Evolutionary conservation across 2,329 filamentous ascomycete species (phyloP), one percentile per base, ranked within the genome.

Genomic region (Fusarium luffae): DNA sequence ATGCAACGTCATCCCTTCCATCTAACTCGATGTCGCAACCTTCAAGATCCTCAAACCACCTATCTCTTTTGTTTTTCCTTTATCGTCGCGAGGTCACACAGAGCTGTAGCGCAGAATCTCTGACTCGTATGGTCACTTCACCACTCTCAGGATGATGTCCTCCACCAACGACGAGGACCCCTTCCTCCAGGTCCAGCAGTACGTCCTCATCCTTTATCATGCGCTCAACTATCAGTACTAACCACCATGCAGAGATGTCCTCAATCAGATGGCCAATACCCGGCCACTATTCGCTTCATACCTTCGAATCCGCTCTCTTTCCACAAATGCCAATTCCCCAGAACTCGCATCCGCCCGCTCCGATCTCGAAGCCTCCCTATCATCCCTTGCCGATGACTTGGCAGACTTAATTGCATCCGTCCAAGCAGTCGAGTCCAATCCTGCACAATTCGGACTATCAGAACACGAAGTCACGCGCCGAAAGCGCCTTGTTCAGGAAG

Each of bases 221-320:
- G 49, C 16, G 25, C 40, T 28, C 49, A 13, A 25, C 27, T 30
- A 32, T 43, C 47, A n/a, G 41, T 43, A 23, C 60, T 74, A 55
- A 74, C 57, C 16, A 32, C 12, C 14, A n/a, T 28, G 4, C 78
- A 97, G 94, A 82, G 96, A 99, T 82, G 93, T 98, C 72, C 90
- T 97, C 72, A 84, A 90, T 69, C 92, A 97, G 66, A 90, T 99
- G 69, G 87, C 91, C 71, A 89, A 89, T 16, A 92, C 93, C 55
- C 91, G 95, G 12, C 91, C 94, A 54, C 90, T 98, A 60, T 98
- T 98, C 85, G 90, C 92, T 69, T 98, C 94, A 18, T 99, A 97
- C 84, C 88, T 97, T 44, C 95, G 96, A 77, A 99, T 99, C 82
- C 93, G 94, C 77, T 96, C 94, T 47, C 90, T 97, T 27, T 88